Evolutionary conservation across 169 alveolate species (phyloP), one percentile per base, ranked within the genome.

Genomic region (Cystoisospora suis): DNA sequence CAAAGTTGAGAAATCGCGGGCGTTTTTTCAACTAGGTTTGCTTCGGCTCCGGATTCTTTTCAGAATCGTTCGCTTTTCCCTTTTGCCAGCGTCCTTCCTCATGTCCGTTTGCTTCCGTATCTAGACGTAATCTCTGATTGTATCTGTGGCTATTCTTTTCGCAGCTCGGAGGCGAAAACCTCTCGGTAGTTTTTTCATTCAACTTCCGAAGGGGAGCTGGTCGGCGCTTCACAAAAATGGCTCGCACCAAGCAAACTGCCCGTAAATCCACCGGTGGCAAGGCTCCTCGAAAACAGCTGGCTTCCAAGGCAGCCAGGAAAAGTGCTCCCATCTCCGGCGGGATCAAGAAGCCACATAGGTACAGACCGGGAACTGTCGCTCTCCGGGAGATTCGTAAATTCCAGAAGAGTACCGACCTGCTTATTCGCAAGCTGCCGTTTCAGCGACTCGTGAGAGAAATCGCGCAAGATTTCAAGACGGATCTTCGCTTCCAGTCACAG

Each of bases 361-460:
- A 97, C 95, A 97, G 99, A 94, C 99, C 99, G 77, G 99, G 99
- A 81, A 98, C 99, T 85, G 99, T 98, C 36, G 99, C 99, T 72
- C 97, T 98, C 75, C 97, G 99, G 93, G 99, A 98, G 96, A 98
- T 98, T 94, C 96, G 99, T 95, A 98, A 98, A 95, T 98, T 97
- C 95, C 99, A 98, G 94, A 98, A 98, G 92, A 95, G 98, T 87
- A 98, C 99, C 89, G 99, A 98, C 77, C 98, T 98, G 83, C 97
- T 98, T 93, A 98, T 98, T 95, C 95, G 99, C 95, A 98, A 98
- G 97, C 95, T 98, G 92, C 99, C 99, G 81, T 98, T 98, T 98
- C 99, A 98, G 95, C 97, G 99, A 93, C 96, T 98, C 87, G 99
- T 98, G 44, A 95, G 99, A 94, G 99, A 98, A 94, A 97, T 98